A percentile compares a stretch with the other conserved stretches of the same genome.
phyloP scores from a whole-genome alignment of 805 yeast genomes.

The Saturnispora kantuleensis region DNA sequence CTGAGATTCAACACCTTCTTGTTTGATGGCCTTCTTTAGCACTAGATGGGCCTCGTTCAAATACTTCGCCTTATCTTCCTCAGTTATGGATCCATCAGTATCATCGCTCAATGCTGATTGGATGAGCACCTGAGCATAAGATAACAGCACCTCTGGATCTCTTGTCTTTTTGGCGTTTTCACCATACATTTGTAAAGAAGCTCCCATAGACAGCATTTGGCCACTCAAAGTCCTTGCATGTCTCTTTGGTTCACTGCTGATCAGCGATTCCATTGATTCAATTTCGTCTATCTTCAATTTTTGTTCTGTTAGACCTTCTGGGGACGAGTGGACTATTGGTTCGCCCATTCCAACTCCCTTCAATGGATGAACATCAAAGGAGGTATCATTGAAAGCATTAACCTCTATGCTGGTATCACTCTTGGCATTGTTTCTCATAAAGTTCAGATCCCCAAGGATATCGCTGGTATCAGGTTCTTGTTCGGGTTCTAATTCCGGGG shows the following conservation, averaged over 20 bases:
- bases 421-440: not conserved
- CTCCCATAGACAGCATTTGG: constrained; percentile 31
- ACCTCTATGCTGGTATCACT: too few relatives aligned
- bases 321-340: too few relatives aligned
- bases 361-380: too few relatives aligned
- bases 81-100: constrained; percentile 10
- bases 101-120: constrained; percentile 23
- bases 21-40: constrained; percentile 26
- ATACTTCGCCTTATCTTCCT: constrained; percentile 40
- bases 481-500: not conserved
- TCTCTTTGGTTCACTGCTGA: not conserved
- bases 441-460: constrained; percentile 1
- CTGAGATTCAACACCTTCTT: constrained; percentile 69
- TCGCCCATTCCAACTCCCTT: too few relatives aligned
- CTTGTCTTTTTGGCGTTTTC: constrained; percentile 75
- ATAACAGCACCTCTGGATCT: constrained; percentile 80
- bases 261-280: not conserved
- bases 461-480: not conserved
- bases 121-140: constrained; percentile 74
- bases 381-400: too few relatives aligned
- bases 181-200: constrained; percentile 80
- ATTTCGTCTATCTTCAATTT: too few relatives aligned
- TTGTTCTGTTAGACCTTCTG: too few relatives aligned
- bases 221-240: not conserved
- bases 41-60: constrained; percentile 70